phyloP scores from a whole-genome alignment of 768 basidiomycete species.

The Leccinum longicurvipes region DNA sequence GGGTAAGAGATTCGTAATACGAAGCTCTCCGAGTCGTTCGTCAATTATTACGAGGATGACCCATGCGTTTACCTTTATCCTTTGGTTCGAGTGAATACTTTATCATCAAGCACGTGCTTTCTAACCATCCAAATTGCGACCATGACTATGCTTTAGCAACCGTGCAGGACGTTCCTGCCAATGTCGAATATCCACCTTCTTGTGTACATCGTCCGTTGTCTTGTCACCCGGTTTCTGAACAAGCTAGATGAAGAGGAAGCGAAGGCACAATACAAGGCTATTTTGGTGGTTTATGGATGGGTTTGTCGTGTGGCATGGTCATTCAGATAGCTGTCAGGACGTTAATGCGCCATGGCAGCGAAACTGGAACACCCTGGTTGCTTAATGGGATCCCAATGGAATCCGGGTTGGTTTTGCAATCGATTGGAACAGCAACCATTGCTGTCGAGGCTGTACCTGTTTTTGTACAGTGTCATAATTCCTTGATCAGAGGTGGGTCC shows the following conservation, averaged over 20 bases:
- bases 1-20: conserved; percentile 23
- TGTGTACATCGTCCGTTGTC: conserved; percentile 48
- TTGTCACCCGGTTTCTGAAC: conserved; percentile 43
- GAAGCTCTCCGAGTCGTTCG: conserved; percentile 46
- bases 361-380: background rate
- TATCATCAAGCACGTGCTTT: conserved; percentile 7
- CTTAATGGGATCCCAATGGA: background rate
- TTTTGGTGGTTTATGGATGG: conserved; percentile 47
- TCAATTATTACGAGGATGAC: conserved; percentile 51
- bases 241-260: conserved; percentile 58
- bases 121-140: conserved; percentile 31
- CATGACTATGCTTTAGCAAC: conserved; percentile 32
- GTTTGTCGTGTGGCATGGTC: conserved; percentile 6
- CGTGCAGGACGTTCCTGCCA: conserved; percentile 41
- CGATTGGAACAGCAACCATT: conserved; percentile 12
- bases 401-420: conserved; percentile 5
- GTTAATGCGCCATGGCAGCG: background rate
- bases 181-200: conserved; percentile 54
- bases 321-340: background rate
- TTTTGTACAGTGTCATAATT: conserved; percentile 45
- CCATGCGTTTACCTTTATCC: conserved; percentile 45
- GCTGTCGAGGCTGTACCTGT: conserved; percentile 30
- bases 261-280: conserved; percentile 66
- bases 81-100: conserved; percentile 26
- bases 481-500: conserved; percentile 37